Base-by-base conservation (phyloP, 2,329 filamentous ascomycete species). In the Blastomyces emzantsi region DNA sequence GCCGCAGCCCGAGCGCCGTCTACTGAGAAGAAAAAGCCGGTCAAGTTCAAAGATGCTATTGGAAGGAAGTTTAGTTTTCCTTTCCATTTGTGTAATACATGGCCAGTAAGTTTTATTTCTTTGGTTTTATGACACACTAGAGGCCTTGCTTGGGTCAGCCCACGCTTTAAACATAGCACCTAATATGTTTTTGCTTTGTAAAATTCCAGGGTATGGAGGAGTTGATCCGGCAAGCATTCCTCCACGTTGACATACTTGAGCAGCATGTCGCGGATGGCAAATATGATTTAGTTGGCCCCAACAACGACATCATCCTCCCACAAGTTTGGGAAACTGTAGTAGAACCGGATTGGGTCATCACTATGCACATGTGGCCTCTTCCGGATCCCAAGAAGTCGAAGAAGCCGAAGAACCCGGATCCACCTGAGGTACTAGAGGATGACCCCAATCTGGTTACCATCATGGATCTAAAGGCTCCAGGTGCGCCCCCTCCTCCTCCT, bases 51-150 rank as follows among this genome's bases (percentile, higher is more conserved):
- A 76, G 92, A 97, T 73, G 92, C 92, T 0, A 86, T 97, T 19
- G 90, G 90, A 41, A 84, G 92, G 68, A 96, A 95, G 75, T 97
- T 95, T 74, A 94, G 86, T 76, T 96, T 97, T 72, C 92, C 92
- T 1, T 96, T 88, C 77, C 85, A 92, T 67, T 75, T 95, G 39
- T 96, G 92, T 75, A 85, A 87, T 71, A 94, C 87, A 2, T 95
- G 91, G 91, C 80, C 82, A 79, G 90, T 92, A 85, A 73, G 85
- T 83, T 64, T 61, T 9, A 64, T 55, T n/a, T 41, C 28, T 11
- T 33, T 39, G 8, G 30, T 54, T 49, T 36, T 43, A 4, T 45
- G 45, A 28, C 30, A 22, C n/a, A 17, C 36, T 43, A n/a, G 33
- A 22, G 8, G 41, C 19, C 41, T 36, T 36, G 33, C 41, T 41